Evolutionary conservation across 306 rosid species (phyloP), one percentile per base, ranked within the genome.

Genomic region (Medicago arabica): DNA sequence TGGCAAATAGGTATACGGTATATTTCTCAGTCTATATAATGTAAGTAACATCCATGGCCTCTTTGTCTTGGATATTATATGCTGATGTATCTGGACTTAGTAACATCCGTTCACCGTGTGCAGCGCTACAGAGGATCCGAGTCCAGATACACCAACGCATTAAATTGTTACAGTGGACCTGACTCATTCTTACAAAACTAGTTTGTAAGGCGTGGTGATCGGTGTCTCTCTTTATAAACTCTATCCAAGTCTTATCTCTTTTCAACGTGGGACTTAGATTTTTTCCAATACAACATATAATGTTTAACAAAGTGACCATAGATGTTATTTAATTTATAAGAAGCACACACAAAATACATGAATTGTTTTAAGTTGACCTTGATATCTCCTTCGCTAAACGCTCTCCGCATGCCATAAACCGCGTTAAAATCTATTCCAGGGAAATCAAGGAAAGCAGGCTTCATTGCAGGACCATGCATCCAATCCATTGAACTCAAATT

Each of bases 381-480:
- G 43, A 95, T 95, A 82, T 95, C 98, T 61, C 97, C 96, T 70
- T 95, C 98, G 7, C 98, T 95, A 77, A 40, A 92, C 19, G 98
- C 91, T 75, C 95, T 83, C 17, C 98, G 88, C 93, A 92, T 92
- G 66, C 98, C 89, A 74, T 81, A 88, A 67, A 69, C 91, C 28
- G 81, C 71, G 62, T 70, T 79, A 58, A 91, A 75, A 87, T 91
- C 90, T 77, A 94, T 39, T 77, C 89, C 93, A 4, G 90, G 87
- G 70, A 95, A 83, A 69, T 95, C 92, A 61, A 89, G 68, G 72
- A 92, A 87, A 82, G 76, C 67, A 8, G 90, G 86, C 55, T 83
- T 86, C 67, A 86, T 67, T 67, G 92, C 79, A 75, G 85, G 58
- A 59, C 88, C 89, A 16, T 86, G 87, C 82, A 88, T 77, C 96